These are phyloP conservation scores for Neonectria ditissima DNA, from an alignment of 2,329 filamentous ascomycete species.

Conservation along the genomic window DNA sequence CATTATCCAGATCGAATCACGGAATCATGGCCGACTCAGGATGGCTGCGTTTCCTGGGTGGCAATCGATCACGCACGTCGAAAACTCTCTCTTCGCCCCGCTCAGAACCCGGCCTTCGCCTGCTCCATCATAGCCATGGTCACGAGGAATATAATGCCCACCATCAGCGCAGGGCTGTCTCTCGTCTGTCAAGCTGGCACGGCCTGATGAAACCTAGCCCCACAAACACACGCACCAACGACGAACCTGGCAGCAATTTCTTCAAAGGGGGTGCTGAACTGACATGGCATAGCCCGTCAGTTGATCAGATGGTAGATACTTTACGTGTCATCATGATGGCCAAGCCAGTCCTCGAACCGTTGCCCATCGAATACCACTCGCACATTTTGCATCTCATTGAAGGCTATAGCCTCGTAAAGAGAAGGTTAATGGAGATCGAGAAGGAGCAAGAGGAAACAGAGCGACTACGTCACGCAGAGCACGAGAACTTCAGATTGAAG, in stretches of 20 bases:
- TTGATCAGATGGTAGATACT: slow-evolving; percentile 58
- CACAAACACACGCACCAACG: slow-evolving; percentile 9
- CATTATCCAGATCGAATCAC: neutral
- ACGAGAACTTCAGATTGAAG: slow-evolving; percentile 48
- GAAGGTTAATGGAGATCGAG: slow-evolving; percentile 50
- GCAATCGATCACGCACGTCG: slow-evolving; percentile 38
- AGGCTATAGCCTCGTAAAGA: slow-evolving; percentile 48
- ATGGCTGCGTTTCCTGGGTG: slow-evolving; percentile 43
- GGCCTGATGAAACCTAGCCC: slow-evolving; percentile 12
- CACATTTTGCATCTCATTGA: slow-evolving; percentile 55
- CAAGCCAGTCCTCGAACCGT: slow-evolving; percentile 47
- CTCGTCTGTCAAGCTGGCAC: slow-evolving; percentile 34
- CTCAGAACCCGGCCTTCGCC: slow-evolving; percentile 37
- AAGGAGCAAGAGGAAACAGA: slow-evolving; percentile 53
- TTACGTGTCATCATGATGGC: slow-evolving; percentile 58
- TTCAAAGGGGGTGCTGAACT: slow-evolving; percentile 34
- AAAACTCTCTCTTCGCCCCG: slow-evolving; percentile 34
- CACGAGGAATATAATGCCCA: slow-evolving; percentile 10
- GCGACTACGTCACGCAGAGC: slow-evolving; percentile 46
- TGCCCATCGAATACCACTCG: slow-evolving; percentile 57
- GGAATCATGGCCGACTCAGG: slow-evolving; percentile 37
- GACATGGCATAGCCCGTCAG: slow-evolving; percentile 55
- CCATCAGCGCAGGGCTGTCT: slow-evolving; percentile 19
- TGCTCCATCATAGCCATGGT: slow-evolving; percentile 24
- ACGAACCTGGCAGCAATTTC: slow-evolving; percentile 32